phyloP scores from a whole-genome alignment of 1,139 yeast genomes.

The Nadsonia starkeyi-henricii region DNA sequence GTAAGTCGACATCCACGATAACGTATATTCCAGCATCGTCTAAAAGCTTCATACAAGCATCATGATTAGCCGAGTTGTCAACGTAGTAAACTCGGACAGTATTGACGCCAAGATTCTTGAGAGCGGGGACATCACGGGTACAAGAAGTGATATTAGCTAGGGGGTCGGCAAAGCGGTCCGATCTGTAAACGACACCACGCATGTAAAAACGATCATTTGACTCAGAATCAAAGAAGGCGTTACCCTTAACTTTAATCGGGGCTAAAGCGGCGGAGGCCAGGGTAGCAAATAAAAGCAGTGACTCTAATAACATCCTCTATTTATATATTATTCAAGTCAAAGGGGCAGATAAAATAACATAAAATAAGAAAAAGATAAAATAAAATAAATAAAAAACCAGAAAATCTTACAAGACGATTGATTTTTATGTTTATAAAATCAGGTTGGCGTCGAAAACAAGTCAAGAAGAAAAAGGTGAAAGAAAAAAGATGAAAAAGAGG shows the following conservation, averaged over 20 bases:
- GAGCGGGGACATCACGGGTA: constrained; percentile 65
- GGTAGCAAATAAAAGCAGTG: constrained; percentile 3
- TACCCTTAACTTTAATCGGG: constrained; percentile 50
- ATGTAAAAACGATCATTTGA: constrained; percentile 29
- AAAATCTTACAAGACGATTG: neutral
- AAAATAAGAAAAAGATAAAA: too few relatives aligned
- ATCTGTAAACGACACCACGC: constrained; percentile 57
- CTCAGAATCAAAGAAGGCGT: constrained; percentile 51
- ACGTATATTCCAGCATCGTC: constrained; percentile 83
- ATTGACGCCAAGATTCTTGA: constrained; percentile 68
- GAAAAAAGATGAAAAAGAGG: too few relatives aligned
- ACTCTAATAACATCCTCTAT: neutral
- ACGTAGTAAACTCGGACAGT: constrained; percentile 46
- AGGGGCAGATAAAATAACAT: neutral
- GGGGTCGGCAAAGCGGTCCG: constrained; percentile 62
- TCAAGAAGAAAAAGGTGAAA: neutral
- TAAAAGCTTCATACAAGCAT: constrained; percentile 74
- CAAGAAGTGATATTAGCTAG: constrained; percentile 59
- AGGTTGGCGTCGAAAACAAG: neutral
- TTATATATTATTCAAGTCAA: neutral
- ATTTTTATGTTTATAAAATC: neutral
- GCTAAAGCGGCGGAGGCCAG: constrained; percentile 14
- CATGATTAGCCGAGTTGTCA: constrained; percentile 69
- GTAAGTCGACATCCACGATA: constrained; percentile 76
- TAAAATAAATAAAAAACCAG: neutral